A percentile compares a stretch with the other conserved stretches of the same genome.
These are phyloP conservation scores for Ceratocystis destructans DNA, from an alignment of 2,329 filamentous ascomycete genomes.

Conservation along the genomic window DNA sequence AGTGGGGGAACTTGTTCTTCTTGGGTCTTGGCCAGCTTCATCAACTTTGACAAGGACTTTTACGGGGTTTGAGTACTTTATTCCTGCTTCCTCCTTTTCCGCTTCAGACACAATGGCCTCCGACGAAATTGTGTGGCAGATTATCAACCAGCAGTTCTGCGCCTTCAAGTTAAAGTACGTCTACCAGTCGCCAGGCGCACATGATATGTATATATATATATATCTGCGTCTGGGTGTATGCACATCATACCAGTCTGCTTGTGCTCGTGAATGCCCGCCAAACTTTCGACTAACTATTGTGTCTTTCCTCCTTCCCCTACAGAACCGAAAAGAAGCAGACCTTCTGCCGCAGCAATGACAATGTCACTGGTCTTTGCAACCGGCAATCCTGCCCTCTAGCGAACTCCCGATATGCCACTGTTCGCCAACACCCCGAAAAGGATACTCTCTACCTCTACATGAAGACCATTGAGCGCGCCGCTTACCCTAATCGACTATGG, in stretches of 20 bases:
- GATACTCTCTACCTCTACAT: slow-evolving; percentile 88
- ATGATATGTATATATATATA: not conserved
- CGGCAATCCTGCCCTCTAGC: slow-evolving; percentile 81
- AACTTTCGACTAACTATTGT: not conserved
- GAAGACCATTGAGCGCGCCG: slow-evolving; percentile 82
- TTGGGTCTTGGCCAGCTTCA: not conserved
- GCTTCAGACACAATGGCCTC: slow-evolving; percentile 51
- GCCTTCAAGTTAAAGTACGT: slow-evolving; percentile 81
- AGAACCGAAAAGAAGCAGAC: slow-evolving; percentile 75
- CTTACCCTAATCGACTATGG: slow-evolving; percentile 85
- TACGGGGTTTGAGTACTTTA: not conserved
- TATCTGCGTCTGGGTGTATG: not conserved
- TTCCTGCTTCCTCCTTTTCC: not conserved
- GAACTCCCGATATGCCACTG: slow-evolving; percentile 84
- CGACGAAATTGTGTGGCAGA: slow-evolving; percentile 95
- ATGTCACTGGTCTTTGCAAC: slow-evolving; percentile 70
- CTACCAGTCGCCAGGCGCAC: not conserved
- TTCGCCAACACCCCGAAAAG: slow-evolving; percentile 68
- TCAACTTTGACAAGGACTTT: not conserved
- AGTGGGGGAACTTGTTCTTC: slow-evolving; percentile 6
- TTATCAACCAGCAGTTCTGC: slow-evolving; percentile 92
- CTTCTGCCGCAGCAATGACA: slow-evolving; percentile 93
- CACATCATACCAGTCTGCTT: not conserved
- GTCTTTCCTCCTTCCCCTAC: slow-evolving; percentile 10
- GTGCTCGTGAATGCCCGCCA: not conserved